These are phyloP conservation scores for Candida ipomoeae DNA, from an alignment of 805 yeast genomes.

Conservation along the genomic window DNA sequence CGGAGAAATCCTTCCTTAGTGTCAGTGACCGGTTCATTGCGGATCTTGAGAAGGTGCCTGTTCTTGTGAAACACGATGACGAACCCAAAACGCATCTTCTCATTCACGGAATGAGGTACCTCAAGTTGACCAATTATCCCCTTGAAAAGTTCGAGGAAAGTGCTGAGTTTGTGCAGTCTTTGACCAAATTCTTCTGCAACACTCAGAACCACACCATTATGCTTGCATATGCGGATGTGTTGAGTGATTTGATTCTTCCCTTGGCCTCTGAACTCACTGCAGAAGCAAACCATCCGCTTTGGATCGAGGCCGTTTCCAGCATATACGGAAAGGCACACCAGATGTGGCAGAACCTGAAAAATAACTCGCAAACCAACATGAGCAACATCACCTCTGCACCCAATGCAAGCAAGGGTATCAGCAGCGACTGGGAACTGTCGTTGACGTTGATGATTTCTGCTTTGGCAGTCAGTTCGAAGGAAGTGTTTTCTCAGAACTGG, in stretches of 20 bases:
- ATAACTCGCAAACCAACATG: constrained; percentile 2
- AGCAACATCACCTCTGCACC: constrained; percentile 3
- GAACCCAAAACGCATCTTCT: constrained; percentile 64
- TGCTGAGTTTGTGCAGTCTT: constrained; percentile 82
- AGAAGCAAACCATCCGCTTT: constrained; percentile 91
- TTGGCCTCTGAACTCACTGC: constrained; percentile 85
- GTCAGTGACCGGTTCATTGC: constrained; percentile 94
- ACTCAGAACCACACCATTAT: constrained; percentile 63
- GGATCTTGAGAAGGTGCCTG: constrained; percentile 79
- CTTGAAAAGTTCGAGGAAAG: constrained; percentile 88
- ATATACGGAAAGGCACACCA: constrained; percentile 51
- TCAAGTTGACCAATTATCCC: constrained; percentile 77
- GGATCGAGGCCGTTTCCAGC: constrained; percentile 76
- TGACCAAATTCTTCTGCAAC: constrained; percentile 74
- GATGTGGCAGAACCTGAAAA: constrained; percentile 31
- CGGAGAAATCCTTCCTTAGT: constrained; percentile 72
- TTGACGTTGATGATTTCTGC: constrained; percentile 65
- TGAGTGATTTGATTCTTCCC: constrained; percentile 70
- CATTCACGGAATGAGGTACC: constrained; percentile 87
- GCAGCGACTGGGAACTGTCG: constrained; percentile 61
- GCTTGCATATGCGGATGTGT: constrained; percentile 80
- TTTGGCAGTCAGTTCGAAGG: constrained; percentile 76
- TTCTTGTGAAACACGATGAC: constrained; percentile 28
- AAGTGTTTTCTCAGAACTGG: constrained; percentile 73
- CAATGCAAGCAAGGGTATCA: constrained; percentile 1